Base-by-base conservation (phyloP, 257 asterid species). In the Lycium barbarum region DNA sequence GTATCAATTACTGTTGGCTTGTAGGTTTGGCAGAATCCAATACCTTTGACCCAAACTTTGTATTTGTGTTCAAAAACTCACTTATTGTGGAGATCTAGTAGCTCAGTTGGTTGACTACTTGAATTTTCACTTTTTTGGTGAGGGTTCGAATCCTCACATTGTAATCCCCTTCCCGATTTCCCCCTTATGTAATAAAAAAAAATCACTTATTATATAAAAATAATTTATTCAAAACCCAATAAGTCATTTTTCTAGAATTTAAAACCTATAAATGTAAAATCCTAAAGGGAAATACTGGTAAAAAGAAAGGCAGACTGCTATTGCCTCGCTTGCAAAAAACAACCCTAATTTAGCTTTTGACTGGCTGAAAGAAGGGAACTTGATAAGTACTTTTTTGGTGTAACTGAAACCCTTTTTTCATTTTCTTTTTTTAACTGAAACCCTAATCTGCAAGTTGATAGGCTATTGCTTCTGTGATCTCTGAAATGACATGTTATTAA, bases 371-470 rank as follows among this genome's bases (percentile, higher is more conserved):
- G 83, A 74, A 33, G 35, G 0, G 5, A 26, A 26, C 33, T 26
- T 26, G 33, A 26, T 26, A 0, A 26, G 33, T 26, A 26, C 33
- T 26, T 26, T 26, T 26, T 26, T 26, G 33, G 33, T 26, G 33
- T 26, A 26, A 26, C 33, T 26, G 33, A 26, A 26, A 26, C 2
- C 0, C 1, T 13, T 13, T 66, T 13, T 54, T 13, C 3, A 9
- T 62, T 20, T 63, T 84, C 86, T 72, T 88, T 89, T 85, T 74
- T 79, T 54, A 68, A 87, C 83, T 86, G 73, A 68, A 93, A 85
- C 95, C 95, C 93, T 91, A 92, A 91, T 85, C 79, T 87, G 83
- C 85, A 84, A 84, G 68, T 45, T 63, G 84, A 89, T 86, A 88
- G 90, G 94, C 85, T 89, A 45, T 79, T 57, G 43, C 63, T 36